Base-by-base conservation (phyloP, 495 filamentous ascomycete species). In the Trichocladium uniseriatum region DNA sequence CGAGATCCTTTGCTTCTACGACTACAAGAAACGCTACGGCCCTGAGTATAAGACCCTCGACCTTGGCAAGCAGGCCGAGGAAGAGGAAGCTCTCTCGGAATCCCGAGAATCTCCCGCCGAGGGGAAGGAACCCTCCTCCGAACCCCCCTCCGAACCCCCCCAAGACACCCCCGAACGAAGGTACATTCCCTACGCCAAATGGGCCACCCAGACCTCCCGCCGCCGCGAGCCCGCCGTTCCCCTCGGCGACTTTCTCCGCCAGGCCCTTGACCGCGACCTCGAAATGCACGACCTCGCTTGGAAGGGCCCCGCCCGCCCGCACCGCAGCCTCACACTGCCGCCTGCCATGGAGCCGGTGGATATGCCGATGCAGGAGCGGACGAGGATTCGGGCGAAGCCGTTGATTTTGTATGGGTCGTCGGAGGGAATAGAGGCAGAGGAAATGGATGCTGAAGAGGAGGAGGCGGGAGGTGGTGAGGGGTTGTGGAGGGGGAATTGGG, bases 261-360 rank as follows among this genome's bases (percentile, higher is more conserved):
- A 10, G 13, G 51, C 51, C 5, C 51, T 53, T 24, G 45, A 38
- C 14, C 16, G 16, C 38, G 51, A 53, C 24, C 38, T 31, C n/a
- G 13, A 19, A 8, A 38, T 53, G 46, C 45, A 38, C 32, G 9
- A 1, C 18, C 6, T 44, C 6, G 45, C 39, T 4, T 21, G 31
- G 13, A n/a, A n/a, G n/a, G n/a, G n/a, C n/a, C n/a, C n/a, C n/a
- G n/a, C n/a, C n/a, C n/a, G n/a, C n/a, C n/a, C n/a, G n/a, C n/a
- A n/a, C n/a, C n/a, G n/a, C n/a, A n/a, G n/a, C n/a, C n/a, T n/a
- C n/a, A n/a, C n/a, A n/a, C n/a, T n/a, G n/a, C n/a, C n/a, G n/a
- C n/a, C n/a, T n/a, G n/a, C n/a, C n/a, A n/a, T n/a, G n/a, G n/a
- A n/a, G n/a, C n/a, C n/a, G n/a, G n/a, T n/a, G n/a, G n/a, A n/a